Evolutionary conservation across 208 protist genomes (phyloP), one percentile per base, ranked within the genome.

Genomic region (Crithidia sp.): DNA sequence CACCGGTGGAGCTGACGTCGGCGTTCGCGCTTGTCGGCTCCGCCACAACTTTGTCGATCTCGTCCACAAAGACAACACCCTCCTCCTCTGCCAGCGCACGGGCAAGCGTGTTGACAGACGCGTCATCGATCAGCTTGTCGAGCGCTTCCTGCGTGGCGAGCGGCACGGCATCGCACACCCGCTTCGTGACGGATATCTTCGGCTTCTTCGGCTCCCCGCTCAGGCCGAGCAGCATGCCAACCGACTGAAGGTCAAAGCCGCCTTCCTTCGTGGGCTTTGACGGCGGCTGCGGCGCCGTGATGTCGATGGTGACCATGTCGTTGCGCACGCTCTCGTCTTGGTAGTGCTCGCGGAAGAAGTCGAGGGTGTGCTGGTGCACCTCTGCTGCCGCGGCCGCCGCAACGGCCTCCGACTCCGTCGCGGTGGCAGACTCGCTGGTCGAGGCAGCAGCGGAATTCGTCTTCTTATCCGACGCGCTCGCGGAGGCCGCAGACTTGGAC

Each of bases 11-110:
- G 66, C 85, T 95, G 16, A 97, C 95, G 76, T 98, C 97, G 17
- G 78, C 84, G 71, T 81, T 87, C 7, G 60, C 68, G 67, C 77
- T 84, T 19, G 77, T 76, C 16, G 77, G 79, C 44, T 96, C 89
- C 5, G 81, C 71, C 12, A 97, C 93, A 14, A 97, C 98, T 87
- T 99, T 99, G 87, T 99, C 98, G 73, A 99, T 99, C 71, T 99
- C 98, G 78, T 99, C 98, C 61, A 99, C 98, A 73, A 99, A 99
- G 9, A 99, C 97, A 55, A 99, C 97, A 44, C 98, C 98, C 67
- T 99, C 94, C 71, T 98, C 82, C 80, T 99, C 95, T 12, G 91
- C 84, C 49, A 97, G 68, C 7, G 84, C 78, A 19, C 87, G 79
- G 12, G 94, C 96, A 16, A 95, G 77, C 36, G 92, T 86, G 69